Evolutionary conservation across 345 rosid species (phyloP).

Genomic region (Dipteronia dyeriana): DNA sequence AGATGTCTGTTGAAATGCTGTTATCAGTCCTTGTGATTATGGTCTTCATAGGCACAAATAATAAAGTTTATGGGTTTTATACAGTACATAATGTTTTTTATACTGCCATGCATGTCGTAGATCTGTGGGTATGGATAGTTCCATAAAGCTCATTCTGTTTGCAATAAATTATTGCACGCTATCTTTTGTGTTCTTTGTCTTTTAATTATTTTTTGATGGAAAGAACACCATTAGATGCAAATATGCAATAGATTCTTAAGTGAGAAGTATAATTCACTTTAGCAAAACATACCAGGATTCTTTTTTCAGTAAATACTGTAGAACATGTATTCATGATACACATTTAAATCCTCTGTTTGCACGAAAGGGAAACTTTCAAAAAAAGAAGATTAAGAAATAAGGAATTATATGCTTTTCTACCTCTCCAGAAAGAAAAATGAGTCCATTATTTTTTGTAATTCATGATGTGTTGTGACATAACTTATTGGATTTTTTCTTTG

Average conservation of each 20-base stretch:
- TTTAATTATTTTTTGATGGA: neutral
- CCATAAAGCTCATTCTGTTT: neutral
- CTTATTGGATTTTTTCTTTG: neutral
- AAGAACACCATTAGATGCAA: neutral
- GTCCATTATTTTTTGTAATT: neutral
- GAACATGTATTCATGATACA: neutral
- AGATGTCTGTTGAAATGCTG: neutral
- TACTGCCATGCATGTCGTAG: neutral
- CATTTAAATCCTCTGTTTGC: neutral
- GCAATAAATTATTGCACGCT: neutral
- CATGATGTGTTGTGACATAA: neutral
- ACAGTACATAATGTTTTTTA: neutral
- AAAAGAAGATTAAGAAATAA: neutral
- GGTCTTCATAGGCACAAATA: neutral
- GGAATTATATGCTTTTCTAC: neutral
- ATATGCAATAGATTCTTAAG: neutral
- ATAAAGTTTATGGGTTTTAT: neutral
- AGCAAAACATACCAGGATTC: neutral
- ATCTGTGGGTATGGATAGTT: neutral
- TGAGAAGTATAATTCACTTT: slow-evolving; percentile 8
- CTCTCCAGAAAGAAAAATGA: neutral
- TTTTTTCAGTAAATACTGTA: neutral
- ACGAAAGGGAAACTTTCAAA: neutral
- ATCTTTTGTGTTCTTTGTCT: neutral
- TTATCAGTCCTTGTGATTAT: neutral